Evolutionary conservation across 2,329 filamentous ascomycete species (phyloP).

Genomic region (Aspergillus sp.): DNA sequence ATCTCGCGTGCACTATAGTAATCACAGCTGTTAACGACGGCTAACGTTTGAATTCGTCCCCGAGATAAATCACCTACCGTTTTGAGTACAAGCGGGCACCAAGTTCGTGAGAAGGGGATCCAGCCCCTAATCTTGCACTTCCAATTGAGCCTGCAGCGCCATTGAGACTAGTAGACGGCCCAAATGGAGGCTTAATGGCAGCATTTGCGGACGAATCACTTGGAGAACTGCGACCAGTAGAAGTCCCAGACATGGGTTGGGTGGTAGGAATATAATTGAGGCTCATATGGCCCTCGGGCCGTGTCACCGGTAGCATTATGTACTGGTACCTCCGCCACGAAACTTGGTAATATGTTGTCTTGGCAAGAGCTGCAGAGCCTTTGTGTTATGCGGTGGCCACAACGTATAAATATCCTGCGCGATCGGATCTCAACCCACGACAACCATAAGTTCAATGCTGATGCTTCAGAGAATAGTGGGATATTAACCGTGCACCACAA

Average conservation of each 20-base stretch:
- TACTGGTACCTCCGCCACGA: slow-evolving; percentile 57
- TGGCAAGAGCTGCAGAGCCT: slow-evolving; percentile 3
- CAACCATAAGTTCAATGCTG: slow-evolving; percentile 20
- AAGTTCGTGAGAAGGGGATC: slow-evolving; percentile 94
- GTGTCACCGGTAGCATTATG: slow-evolving; percentile 84
- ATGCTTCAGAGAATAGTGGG: background rate
- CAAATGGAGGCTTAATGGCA: slow-evolving; percentile 70
- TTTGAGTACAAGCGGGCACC: slow-evolving; percentile 83
- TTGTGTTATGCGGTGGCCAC: slow-evolving; percentile 3
- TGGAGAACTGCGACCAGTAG: slow-evolving; percentile 76
- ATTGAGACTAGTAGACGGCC: slow-evolving; percentile 63
- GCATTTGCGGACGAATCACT: slow-evolving; percentile 68
- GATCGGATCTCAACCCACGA: slow-evolving; percentile 19
- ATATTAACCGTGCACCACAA: background rate
- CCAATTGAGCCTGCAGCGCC: slow-evolving; percentile 51
- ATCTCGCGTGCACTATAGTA: slow-evolving; percentile 80
- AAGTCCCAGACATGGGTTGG: slow-evolving; percentile 73
- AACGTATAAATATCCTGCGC: slow-evolving; percentile 18
- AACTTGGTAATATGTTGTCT: slow-evolving; percentile 12
- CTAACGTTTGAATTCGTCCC: background rate
- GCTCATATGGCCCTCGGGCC: slow-evolving; percentile 79
- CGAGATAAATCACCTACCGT: slow-evolving; percentile 61
- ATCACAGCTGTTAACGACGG: slow-evolving; percentile 12
- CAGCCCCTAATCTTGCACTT: slow-evolving; percentile 74
- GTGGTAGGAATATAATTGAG: slow-evolving; percentile 74